Evolutionary conservation across 73 alveolate genomes (phyloP), one percentile per base, ranked within the genome.

Genomic region (Durusdinium trenchii): DNA sequence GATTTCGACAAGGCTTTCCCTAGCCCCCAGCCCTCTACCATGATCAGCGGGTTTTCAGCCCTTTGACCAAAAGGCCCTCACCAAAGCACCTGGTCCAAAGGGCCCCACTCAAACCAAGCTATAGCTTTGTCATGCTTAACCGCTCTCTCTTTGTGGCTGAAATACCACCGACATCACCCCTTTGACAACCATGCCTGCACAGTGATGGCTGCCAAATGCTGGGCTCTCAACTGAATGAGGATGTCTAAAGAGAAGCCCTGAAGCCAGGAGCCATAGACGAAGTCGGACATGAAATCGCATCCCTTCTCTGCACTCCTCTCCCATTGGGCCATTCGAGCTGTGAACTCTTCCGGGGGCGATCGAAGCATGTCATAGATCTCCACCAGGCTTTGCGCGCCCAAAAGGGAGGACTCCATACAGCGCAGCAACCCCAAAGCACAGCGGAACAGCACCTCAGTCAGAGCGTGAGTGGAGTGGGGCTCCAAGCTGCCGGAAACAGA

Each of bases 191-290:
- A n/a, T n/a, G 36, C 98, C 98, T 91, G 98, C 35, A 64, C 40
- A 28, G 48, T 76, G 40, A 91, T 89, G 4, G 57, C 57, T 23
- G 45, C 69, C 98, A 91, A 36, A 57, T 91, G 98, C 26, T 91
- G 90, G 23, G 52, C 40, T 30, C 98, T 61, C 42, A 91, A 46
- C 46, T 71, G 76, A 20, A 67, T 20, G 28, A 91, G 76, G 45
- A n/a, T 35, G 50, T 91, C 98, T 9, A 54, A 69, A 12, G 90
- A 69, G 78, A 91, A 48, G 75, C 98, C 73, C 35, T 57, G 87
- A 20, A 91, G 90, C 98, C 98, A 91, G 40, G 50, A 91, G 75
- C 98, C 98, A 78, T 91, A 57, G 79, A 71, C 50, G 60, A 40
- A 23, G 60, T 38, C 69, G 57, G 71, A 57, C 89, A 91, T 57